These are phyloP conservation scores for Zalerion maritima DNA, from an alignment of 495 filamentous ascomycete species.

Conservation along the genomic window DNA sequence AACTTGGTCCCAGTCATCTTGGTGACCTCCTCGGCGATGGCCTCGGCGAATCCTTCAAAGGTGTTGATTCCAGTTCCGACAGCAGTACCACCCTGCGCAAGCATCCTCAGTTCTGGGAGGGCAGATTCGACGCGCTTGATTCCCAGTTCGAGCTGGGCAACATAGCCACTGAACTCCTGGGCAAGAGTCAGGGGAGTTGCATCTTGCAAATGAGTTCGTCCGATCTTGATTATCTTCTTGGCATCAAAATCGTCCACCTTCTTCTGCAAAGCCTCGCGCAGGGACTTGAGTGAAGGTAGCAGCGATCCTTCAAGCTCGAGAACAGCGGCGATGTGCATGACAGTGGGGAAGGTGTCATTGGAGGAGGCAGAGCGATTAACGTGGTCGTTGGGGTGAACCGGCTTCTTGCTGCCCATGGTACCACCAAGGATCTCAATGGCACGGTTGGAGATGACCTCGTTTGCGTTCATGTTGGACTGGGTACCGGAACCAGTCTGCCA, in stretches of 20 bases:
- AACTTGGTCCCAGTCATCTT: slow-evolving; percentile 88
- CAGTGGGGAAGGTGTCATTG: slow-evolving; percentile 98
- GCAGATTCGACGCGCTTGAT: slow-evolving; percentile 74
- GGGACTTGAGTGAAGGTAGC: slow-evolving; percentile 63
- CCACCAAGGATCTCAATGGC: slow-evolving; percentile 97
- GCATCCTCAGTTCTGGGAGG: slow-evolving; percentile 68
- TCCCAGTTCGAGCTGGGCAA: slow-evolving; percentile 81
- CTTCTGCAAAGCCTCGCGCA: slow-evolving; percentile 67
- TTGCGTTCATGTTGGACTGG: slow-evolving; percentile 99
- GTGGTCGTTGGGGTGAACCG: slow-evolving; percentile 97
- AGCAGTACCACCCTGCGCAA: slow-evolving; percentile 93
- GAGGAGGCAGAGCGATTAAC: slow-evolving; percentile 98
- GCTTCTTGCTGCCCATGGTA: slow-evolving; percentile 88
- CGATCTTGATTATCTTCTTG: slow-evolving; percentile 91
- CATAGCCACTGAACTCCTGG: slow-evolving; percentile 97
- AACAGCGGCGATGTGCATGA: slow-evolving; percentile 98
- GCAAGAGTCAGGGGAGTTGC: slow-evolving; percentile 91
- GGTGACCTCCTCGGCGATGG: slow-evolving; percentile 73
- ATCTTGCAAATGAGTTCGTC: slow-evolving; percentile 93
- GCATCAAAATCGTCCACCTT: slow-evolving; percentile 83
- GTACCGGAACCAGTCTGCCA: slow-evolving; percentile 99
- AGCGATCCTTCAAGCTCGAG: slow-evolving; percentile 80
- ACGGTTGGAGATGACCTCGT: slow-evolving; percentile 98
- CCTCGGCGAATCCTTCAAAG: slow-evolving; percentile 88
- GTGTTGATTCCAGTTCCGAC: slow-evolving; percentile 98